These are phyloP conservation scores for Asterophora parasitica DNA, from an alignment of 768 basidiomycete genomes.

Conservation along the genomic window DNA sequence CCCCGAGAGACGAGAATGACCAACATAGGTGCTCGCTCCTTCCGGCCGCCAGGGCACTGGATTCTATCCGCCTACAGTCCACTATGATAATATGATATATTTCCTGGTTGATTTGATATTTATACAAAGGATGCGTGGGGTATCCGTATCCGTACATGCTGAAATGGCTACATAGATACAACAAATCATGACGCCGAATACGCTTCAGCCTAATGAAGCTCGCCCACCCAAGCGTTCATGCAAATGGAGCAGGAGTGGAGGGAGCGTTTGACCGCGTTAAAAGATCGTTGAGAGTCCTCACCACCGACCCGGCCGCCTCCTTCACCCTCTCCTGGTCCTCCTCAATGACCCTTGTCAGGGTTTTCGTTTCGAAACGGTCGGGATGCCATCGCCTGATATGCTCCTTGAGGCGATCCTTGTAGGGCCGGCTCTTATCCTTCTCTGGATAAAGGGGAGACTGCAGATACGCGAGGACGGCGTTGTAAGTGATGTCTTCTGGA, in stretches of 20 bases:
- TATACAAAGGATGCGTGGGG: constrained; percentile 26
- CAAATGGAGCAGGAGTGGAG: constrained; percentile 31
- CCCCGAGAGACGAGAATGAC: too few species aligned
- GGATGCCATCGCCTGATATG: constrained; percentile 77
- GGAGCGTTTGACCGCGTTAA: constrained; percentile 47
- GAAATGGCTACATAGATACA: constrained; percentile 20
- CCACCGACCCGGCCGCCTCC: constrained; percentile 69
- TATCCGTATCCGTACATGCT: constrained; percentile 25
- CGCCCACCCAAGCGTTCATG: constrained; percentile 17
- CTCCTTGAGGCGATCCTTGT: constrained; percentile 73
- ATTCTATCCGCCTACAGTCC: background rate
- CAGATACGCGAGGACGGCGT: constrained; percentile 57
- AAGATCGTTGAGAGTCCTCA: constrained; percentile 66
- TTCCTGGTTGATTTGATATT: constrained; percentile 18
- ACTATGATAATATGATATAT: constrained; percentile 20
- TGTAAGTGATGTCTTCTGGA: constrained; percentile 58
- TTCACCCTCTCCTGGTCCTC: constrained; percentile 62
- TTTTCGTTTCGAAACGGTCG: constrained; percentile 73
- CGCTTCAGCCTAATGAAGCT: constrained; percentile 6
- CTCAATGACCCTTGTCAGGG: constrained; percentile 58
- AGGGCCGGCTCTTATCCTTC: constrained; percentile 43
- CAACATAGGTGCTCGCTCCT: too few species aligned
- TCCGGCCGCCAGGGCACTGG: too few species aligned
- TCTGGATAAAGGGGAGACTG: constrained; percentile 51
- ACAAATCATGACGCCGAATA: constrained; percentile 13